A percentile compares a stretch with the other conserved stretches of the same genome.
These are phyloP conservation scores for Yarrowia galli DNA, from an alignment of 1,139 yeast species.

Conservation along the genomic window DNA sequence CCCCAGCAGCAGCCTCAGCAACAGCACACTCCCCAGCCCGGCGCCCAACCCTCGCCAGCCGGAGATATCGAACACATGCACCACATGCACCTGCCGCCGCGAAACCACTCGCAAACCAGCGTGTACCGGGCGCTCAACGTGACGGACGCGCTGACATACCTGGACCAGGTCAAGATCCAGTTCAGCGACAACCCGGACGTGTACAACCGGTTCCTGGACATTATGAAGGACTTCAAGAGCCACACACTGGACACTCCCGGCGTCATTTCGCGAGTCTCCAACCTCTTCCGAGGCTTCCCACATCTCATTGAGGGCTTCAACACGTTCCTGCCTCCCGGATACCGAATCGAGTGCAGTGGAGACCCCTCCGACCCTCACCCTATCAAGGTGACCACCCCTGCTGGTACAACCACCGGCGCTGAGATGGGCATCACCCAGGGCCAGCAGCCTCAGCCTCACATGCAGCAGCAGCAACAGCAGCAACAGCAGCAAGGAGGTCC, in stretches of 20 bases:
- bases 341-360: constrained; percentile 87
- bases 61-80: constrained; percentile 34
- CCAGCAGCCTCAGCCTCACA: constrained; percentile 42
- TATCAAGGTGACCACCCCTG: constrained; percentile 92
- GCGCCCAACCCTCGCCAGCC: constrained; percentile 12
- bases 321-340: constrained; percentile 96
- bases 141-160: constrained; percentile 91
- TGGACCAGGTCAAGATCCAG: constrained; percentile 94
- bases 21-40: constrained; percentile 28
- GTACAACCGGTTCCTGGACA: constrained; percentile 92
- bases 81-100: constrained; percentile 35
- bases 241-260: constrained; percentile 92
- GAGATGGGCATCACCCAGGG: constrained; percentile 47
- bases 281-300: constrained; percentile 90
- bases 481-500: constrained; percentile 40
- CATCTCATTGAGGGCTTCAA: constrained; percentile 94
- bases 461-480: constrained; percentile 40
- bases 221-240: constrained; percentile 97
- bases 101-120: constrained; percentile 43
- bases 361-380: constrained; percentile 94
- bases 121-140: constrained; percentile 90
- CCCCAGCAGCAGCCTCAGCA: constrained; percentile 16
- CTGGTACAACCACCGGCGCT: constrained; percentile 81
- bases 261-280: constrained; percentile 92
- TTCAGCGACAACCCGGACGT: constrained; percentile 94